Evolutionary conservation across 2,329 filamentous ascomycete genomes (phyloP).

Genomic region (Cladosporium sp.): DNA sequence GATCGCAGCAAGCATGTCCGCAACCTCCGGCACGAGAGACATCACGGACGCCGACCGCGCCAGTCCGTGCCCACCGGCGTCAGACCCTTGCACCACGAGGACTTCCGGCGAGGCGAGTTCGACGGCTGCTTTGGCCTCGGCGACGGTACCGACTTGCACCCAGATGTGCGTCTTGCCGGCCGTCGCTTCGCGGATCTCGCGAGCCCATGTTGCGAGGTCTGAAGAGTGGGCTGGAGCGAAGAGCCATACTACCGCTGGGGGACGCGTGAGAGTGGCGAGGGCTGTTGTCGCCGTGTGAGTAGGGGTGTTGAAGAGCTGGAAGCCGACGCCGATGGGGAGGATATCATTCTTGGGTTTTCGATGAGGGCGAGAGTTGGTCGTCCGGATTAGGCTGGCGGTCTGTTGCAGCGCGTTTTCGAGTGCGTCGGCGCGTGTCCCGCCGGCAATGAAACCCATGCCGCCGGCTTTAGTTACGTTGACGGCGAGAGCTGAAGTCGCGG

Average conservation of each 20-base stretch:
- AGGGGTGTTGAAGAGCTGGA: constrained; percentile 44
- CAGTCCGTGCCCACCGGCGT: constrained; percentile 66
- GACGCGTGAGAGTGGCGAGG: constrained; percentile 32
- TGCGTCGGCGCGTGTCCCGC: constrained; percentile 31
- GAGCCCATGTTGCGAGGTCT: constrained; percentile 39
- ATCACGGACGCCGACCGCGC: constrained; percentile 56
- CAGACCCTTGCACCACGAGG: constrained; percentile 61
- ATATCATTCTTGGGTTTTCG: background rate
- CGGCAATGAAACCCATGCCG: constrained; percentile 47
- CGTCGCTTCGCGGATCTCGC: constrained; percentile 34
- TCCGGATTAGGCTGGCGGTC: background rate
- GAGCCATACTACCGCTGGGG: constrained; percentile 64
- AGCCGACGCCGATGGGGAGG: constrained; percentile 60
- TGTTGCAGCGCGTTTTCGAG: constrained; percentile 12
- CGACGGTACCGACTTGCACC: constrained; percentile 62
- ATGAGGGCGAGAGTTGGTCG: background rate
- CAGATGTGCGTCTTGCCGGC: constrained; percentile 49
- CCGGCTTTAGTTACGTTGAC: constrained; percentile 57
- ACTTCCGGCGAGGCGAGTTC: constrained; percentile 55
- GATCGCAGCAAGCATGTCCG: constrained; percentile 42
- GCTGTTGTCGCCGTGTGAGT: constrained; percentile 33
- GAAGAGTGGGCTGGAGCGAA: constrained; percentile 56
- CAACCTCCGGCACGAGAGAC: constrained; percentile 59
- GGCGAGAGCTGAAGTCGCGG: constrained; percentile 47
- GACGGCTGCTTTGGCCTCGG: constrained; percentile 46